Evolutionary conservation across 2,329 filamentous ascomycete genomes (phyloP).

Genomic region (Exserohilum rostratum): DNA sequence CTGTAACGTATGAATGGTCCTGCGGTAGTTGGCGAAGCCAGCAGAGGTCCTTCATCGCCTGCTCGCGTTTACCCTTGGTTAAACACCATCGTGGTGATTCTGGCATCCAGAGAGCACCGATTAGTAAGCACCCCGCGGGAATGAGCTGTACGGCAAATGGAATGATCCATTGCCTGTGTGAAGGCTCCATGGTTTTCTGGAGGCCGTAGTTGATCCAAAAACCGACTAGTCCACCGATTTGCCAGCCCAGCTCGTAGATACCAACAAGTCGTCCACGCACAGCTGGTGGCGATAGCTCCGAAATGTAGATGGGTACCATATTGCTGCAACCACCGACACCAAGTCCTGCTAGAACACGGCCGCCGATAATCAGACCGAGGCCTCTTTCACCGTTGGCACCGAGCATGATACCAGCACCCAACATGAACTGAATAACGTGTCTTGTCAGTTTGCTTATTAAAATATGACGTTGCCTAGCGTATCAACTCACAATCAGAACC

Average conservation of each 20-base stretch:
- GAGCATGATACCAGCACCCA: constrained; percentile 75
- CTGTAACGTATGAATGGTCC: constrained; percentile 70
- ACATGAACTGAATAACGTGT: constrained; percentile 57
- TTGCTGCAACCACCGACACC: constrained; percentile 63
- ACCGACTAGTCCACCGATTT: constrained; percentile 46
- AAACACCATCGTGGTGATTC: constrained; percentile 55
- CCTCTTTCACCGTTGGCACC: constrained; percentile 52
- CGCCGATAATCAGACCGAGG: constrained; percentile 65
- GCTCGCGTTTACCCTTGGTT: constrained; percentile 48
- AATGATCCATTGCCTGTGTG: constrained; percentile 55
- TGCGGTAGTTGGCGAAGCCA: constrained; percentile 68
- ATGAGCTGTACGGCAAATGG: constrained; percentile 69
- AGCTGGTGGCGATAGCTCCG: constrained; percentile 63
- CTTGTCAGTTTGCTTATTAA: background rate
- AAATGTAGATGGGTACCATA: constrained; percentile 66
- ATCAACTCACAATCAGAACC: constrained; percentile 53
- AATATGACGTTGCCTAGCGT: too few relatives aligned
- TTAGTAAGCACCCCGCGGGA: constrained; percentile 64
- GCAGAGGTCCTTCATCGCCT: constrained; percentile 56
- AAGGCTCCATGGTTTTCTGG: constrained; percentile 52
- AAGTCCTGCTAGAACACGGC: constrained; percentile 63
- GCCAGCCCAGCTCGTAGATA: constrained; percentile 57
- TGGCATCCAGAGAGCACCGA: constrained; percentile 52
- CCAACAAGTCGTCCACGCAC: constrained; percentile 65
- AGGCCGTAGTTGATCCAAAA: constrained; percentile 55